phyloP scores from a whole-genome alignment of 768 basidiomycete genomes.

The Leccinum truebloodii region DNA sequence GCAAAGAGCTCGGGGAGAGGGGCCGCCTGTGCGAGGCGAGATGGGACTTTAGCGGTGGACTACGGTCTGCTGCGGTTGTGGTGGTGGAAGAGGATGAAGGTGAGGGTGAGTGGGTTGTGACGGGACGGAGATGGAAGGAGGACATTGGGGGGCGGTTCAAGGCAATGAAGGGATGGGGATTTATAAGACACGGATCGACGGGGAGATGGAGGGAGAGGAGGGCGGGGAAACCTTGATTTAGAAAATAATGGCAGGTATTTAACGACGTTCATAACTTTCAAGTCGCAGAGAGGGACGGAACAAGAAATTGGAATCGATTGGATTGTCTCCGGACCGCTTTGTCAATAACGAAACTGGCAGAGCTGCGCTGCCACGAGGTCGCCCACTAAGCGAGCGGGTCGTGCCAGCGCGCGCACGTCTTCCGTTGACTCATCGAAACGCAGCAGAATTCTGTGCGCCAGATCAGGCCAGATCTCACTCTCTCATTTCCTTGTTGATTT shows the following conservation, averaged over 20 bases:
- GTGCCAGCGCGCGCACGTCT: conserved; percentile 20
- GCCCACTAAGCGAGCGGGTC: conserved; percentile 20
- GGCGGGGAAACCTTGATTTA: conserved; percentile 21
- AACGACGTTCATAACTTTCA: conserved; percentile 6
- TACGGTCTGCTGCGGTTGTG: conserved; percentile 45
- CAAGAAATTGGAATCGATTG: conserved; percentile 12
- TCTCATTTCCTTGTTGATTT: conserved; percentile 30
- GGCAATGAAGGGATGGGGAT: conserved; percentile 10
- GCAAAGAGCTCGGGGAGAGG: conserved; percentile 61
- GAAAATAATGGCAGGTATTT: background rate
- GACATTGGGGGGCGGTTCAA: conserved; percentile 38
- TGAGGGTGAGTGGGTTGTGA: conserved; percentile 48
- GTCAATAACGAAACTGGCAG: conserved; percentile 21
- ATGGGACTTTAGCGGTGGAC: conserved; percentile 34
- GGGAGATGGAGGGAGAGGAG: conserved; percentile 1
- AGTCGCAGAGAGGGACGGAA: conserved; percentile 18
- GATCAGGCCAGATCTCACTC: conserved; percentile 23
- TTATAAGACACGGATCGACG: conserved; percentile 33
- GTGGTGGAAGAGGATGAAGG: conserved; percentile 57
- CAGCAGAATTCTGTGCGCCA: conserved; percentile 9
- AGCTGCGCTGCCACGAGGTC: conserved; percentile 29
- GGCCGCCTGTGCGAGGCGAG: conserved; percentile 47
- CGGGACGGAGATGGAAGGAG: conserved; percentile 60
- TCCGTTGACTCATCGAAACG: conserved; percentile 23
- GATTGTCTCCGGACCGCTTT: conserved; percentile 26